phyloP scores from a whole-genome alignment of 1,284 basidiomycete genomes.

The Irpex sp. region DNA sequence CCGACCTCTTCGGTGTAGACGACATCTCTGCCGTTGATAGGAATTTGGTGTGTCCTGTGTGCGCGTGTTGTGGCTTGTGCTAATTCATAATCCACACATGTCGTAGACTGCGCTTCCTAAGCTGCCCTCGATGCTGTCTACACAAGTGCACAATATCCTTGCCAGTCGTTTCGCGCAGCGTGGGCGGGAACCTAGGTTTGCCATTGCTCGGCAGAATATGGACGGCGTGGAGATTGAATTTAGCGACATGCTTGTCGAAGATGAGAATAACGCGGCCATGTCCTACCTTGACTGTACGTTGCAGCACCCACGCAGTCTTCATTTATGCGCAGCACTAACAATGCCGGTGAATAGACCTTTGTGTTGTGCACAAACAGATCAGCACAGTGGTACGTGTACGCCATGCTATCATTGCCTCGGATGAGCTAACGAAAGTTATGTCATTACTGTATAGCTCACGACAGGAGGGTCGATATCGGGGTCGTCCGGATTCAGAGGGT shows the following conservation, averaged over 20 bases:
- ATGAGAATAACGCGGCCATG: slow-evolving; percentile 94
- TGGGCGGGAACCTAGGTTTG: slow-evolving; percentile 62
- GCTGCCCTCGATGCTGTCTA: slow-evolving; percentile 76
- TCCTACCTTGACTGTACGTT: slow-evolving; percentile 78
- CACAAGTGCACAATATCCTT: slow-evolving; percentile 84
- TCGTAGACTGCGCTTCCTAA: slow-evolving; percentile 68
- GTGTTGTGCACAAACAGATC: slow-evolving; percentile 58
- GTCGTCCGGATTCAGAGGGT: slow-evolving; percentile 16
- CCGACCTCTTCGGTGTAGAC: slow-evolving; percentile 86
- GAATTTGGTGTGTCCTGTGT: slow-evolving; percentile 53
- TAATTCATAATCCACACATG: background rate
- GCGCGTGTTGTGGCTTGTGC: background rate
- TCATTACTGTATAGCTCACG: slow-evolving; percentile 17
- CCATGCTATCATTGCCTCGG: background rate
- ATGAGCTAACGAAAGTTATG: too few species aligned
- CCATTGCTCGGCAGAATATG: slow-evolving; percentile 88
- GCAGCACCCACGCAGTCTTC: background rate
- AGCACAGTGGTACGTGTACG: slow-evolving; percentile 49
- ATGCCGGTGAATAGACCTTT: slow-evolving; percentile 34
- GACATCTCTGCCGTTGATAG: slow-evolving; percentile 74
- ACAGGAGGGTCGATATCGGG: slow-evolving; percentile 22
- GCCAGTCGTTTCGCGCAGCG: slow-evolving; percentile 65
- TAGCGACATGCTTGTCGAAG: slow-evolving; percentile 95
- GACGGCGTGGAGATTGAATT: slow-evolving; percentile 96
- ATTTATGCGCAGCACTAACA: slow-evolving; percentile 16